Percentiles rank a stretch among this genome's conserved stretches.
phyloP scores from a whole-genome alignment of 2,329 filamentous ascomycete species.

The Nigrograna mackinnonii region DNA sequence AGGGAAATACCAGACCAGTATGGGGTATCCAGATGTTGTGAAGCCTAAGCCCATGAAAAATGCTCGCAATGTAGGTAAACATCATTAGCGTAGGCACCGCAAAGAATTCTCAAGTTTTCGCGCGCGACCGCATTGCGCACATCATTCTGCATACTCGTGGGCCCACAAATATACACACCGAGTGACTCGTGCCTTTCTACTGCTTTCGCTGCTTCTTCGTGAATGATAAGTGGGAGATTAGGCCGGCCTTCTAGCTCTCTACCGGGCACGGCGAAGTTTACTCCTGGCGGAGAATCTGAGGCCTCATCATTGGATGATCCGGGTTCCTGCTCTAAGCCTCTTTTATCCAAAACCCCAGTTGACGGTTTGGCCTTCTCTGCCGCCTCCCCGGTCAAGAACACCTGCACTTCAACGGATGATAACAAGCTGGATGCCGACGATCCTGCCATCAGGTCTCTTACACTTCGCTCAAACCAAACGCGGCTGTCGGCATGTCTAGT shows the following conservation, averaged over 20 bases:
- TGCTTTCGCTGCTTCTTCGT: conserved; percentile 19
- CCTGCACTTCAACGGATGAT: conserved; percentile 20
- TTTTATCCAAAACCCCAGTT: too few relatives aligned
- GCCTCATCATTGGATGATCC: conserved; percentile 26
- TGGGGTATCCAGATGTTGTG: too few relatives aligned
- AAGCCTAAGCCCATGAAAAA: conserved; percentile 41
- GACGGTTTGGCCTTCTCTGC: too few relatives aligned
- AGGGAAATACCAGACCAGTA: too few relatives aligned
- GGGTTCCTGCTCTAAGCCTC: conserved; percentile 4
- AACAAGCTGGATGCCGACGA: conserved; percentile 14
- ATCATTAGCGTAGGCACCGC: conserved; percentile 29
- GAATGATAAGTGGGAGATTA: conserved; percentile 30
- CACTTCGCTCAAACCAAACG: conserved; percentile 39
- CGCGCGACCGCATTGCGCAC: conserved; percentile 51
- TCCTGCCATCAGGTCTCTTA: conserved; percentile 28
- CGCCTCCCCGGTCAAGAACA: conserved; percentile 29
- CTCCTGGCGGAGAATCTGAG: background rate
- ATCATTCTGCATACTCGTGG: conserved; percentile 52
- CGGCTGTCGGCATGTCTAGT: conserved; percentile 39
- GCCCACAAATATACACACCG: conserved; percentile 49
- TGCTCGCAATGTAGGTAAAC: conserved; percentile 54
- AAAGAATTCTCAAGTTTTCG: conserved; percentile 45
- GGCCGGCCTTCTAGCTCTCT: conserved; percentile 36
- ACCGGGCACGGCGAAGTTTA: conserved; percentile 12
- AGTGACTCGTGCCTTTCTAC: conserved; percentile 18